These are phyloP conservation scores for Hyphopichia fennica DNA, from an alignment of 1,139 yeast genomes.

Conservation along the genomic window DNA sequence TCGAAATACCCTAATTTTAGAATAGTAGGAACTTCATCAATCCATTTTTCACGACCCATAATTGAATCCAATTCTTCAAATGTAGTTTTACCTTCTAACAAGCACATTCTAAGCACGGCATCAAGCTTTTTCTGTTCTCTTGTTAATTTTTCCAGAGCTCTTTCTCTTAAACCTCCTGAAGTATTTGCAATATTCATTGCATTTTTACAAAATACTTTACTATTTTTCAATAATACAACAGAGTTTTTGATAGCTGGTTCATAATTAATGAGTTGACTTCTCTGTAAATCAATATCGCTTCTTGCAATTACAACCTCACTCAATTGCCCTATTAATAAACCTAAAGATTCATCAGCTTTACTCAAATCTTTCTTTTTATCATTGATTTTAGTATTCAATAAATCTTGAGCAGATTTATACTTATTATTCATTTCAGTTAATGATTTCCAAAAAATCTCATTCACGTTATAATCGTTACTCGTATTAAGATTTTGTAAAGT, in stretches of 20 bases:
- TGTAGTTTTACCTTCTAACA: conserved; percentile 40
- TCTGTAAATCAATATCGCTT: conserved; percentile 54
- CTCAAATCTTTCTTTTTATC: conserved; percentile 16
- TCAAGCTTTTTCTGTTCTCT: conserved; percentile 46
- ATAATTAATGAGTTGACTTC: conserved; percentile 32
- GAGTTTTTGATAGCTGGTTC: conserved; percentile 31
- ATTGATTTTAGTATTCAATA: conserved; percentile 19
- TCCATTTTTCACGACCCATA: conserved; percentile 36
- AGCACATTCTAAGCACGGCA: conserved; percentile 46
- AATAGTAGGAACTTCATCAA: conserved; percentile 24
- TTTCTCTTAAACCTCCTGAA: conserved; percentile 54
- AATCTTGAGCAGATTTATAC: conserved; percentile 41
- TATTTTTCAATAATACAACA: conserved; percentile 34
- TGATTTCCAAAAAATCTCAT: conserved; percentile 35
- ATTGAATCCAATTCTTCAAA: conserved; percentile 37
- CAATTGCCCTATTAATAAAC: conserved; percentile 39
- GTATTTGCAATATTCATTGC: conserved; percentile 47
- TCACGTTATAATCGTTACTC: conserved; percentile 8
- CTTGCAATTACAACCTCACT: conserved; percentile 48
- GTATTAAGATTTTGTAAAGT: conserved; percentile 9
- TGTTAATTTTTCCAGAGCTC: conserved; percentile 39
- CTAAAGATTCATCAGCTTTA: conserved; percentile 27
- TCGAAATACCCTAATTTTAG: conserved; percentile 30
- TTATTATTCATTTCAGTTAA: conserved; percentile 36
- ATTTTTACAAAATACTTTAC: conserved; percentile 43